phyloP scores from a whole-genome alignment of 805 yeast genomes.

The Ogataea saltuana region DNA sequence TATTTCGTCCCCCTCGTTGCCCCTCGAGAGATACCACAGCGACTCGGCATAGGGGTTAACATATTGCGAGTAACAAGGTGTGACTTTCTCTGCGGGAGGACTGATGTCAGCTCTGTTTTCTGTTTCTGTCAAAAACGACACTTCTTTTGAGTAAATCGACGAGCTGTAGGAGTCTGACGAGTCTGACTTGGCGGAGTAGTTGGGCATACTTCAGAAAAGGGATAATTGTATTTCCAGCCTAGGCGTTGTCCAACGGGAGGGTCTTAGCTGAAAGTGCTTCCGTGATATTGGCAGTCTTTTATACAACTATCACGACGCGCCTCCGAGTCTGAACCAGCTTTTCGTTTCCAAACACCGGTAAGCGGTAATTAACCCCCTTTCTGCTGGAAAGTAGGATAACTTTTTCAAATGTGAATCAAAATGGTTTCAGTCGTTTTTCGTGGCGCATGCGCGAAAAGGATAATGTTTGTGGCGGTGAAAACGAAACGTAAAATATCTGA shows the following conservation, averaged over 20 bases:
- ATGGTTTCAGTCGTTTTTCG: slow-evolving; percentile 6
- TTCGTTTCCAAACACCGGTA: neutral
- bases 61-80: neutral
- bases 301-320: neutral
- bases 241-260: too few species aligned
- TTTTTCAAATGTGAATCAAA: slow-evolving; percentile 2
- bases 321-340: neutral
- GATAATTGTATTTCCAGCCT: too few species aligned
- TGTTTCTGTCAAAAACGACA: neutral
- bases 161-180: slow-evolving; percentile 13
- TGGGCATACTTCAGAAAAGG: neutral
- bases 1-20: slow-evolving; percentile 39
- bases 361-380: neutral
- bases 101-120: neutral
- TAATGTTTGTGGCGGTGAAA: slow-evolving; percentile 3
- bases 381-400: slow-evolving; percentile 1
- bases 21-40: slow-evolving; percentile 40
- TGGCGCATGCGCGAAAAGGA: neutral
- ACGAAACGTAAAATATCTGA: too few species aligned
- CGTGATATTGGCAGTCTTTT: too few species aligned
- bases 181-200: slow-evolving; percentile 6
- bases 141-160: slow-evolving; percentile 21
- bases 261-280: too few species aligned
- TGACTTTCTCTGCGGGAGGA: neutral
- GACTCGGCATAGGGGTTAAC: slow-evolving; percentile 46